phyloP scores from a whole-genome alignment of 345 rosid species.

The Salix suchowensis region DNA sequence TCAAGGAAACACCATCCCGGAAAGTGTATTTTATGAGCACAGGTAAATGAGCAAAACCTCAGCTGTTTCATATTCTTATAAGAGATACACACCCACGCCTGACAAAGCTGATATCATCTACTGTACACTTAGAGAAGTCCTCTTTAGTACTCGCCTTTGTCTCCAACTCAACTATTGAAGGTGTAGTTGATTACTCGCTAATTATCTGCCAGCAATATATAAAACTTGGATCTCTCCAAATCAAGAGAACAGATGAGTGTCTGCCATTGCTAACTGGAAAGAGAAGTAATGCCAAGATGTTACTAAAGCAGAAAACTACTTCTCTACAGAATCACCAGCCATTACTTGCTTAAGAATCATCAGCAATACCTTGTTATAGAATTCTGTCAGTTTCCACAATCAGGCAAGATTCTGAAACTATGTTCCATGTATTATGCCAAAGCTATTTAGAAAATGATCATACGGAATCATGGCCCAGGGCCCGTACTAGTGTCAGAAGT shows the following conservation, averaged over 20 bases:
- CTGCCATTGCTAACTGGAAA: neutral
- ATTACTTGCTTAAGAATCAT: neutral
- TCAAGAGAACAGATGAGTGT: neutral
- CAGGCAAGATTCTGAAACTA: neutral
- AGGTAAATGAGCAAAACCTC: rapidly evolving
- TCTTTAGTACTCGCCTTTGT: neutral
- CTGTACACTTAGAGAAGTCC: slow-evolving; percentile 3
- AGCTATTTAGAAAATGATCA: neutral
- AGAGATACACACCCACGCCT: rapidly evolving
- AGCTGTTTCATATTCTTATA: no score
- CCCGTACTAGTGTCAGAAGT: neutral
- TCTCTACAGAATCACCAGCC: neutral
- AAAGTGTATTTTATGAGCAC: rapidly evolving
- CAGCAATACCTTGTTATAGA: neutral
- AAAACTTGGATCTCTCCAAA: neutral
- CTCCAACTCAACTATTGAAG: neutral
- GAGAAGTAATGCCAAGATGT: neutral
- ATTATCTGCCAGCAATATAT: neutral
- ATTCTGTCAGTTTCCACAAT: slow-evolving; percentile 1
- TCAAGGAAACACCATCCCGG: no score
- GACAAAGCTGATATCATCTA: neutral
- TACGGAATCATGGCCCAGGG: neutral
- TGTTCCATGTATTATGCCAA: neutral
- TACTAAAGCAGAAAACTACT: neutral
- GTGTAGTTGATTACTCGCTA: neutral